A percentile compares a stretch with the other conserved stretches of the same genome.
Evolutionary conservation across 75 land plant genomes (phyloP).

Genomic region (Adiantum capillusveneris): DNA sequence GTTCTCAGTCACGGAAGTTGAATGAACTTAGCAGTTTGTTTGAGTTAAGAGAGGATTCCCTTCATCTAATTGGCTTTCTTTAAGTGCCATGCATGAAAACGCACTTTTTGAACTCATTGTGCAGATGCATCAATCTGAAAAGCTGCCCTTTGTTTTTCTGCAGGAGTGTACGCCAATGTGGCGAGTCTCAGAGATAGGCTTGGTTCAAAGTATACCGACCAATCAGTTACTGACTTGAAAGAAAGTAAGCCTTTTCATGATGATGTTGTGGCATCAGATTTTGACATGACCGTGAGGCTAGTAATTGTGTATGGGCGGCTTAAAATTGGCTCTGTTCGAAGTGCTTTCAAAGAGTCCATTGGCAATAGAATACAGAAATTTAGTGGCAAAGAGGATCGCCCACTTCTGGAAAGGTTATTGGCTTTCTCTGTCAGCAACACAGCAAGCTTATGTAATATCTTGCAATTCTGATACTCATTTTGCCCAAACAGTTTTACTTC

Average conservation of each 20-base stretch:
- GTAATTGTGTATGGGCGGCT: slow-evolving; percentile 75
- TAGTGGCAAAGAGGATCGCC: slow-evolving; percentile 59
- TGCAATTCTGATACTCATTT: not conserved
- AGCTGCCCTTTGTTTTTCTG: too few relatives aligned
- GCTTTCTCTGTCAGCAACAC: not conserved
- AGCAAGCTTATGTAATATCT: not conserved
- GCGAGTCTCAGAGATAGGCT: slow-evolving; percentile 39
- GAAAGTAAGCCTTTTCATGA: slow-evolving; percentile 36
- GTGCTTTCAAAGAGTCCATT: slow-evolving; percentile 89
- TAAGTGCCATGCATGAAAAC: too few relatives aligned
- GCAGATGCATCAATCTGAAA: too few relatives aligned
- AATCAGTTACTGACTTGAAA: slow-evolving; percentile 30
- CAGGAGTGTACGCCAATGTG: slow-evolving; percentile 90
- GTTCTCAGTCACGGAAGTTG: too few relatives aligned
- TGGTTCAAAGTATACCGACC: slow-evolving; percentile 42
- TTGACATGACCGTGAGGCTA: slow-evolving; percentile 74
- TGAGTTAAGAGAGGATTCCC: too few relatives aligned
- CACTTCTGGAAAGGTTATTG: slow-evolving; percentile 66
- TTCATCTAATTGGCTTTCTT: too few relatives aligned
- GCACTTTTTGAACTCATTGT: too few relatives aligned
- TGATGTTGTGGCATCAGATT: slow-evolving; percentile 57
- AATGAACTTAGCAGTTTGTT: too few relatives aligned
- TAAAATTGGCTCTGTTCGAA: slow-evolving; percentile 82
- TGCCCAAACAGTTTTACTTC: slow-evolving; percentile 64
- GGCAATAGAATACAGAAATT: slow-evolving; percentile 79